These are phyloP conservation scores for Aspergillus asperescens DNA, from an alignment of 495 filamentous ascomycete genomes.

Conservation along the genomic window DNA sequence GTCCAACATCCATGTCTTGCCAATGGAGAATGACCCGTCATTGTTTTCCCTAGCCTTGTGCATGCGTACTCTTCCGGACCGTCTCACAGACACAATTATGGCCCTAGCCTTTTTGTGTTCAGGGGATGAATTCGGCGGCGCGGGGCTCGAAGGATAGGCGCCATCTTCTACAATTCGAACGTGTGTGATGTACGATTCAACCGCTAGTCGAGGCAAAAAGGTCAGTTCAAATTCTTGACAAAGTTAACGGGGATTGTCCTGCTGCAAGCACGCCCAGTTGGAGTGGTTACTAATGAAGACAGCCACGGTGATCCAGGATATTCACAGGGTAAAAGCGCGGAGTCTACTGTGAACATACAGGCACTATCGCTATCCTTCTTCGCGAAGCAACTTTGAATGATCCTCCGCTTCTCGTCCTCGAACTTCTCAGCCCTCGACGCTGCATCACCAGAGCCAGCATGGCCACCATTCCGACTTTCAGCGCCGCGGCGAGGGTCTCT, in stretches of 20 bases:
- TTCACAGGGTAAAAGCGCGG: background rate
- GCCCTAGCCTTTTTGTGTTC: constrained; percentile 82
- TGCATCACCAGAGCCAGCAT: constrained; percentile 24
- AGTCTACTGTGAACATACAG: constrained; percentile 46
- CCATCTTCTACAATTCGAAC: constrained; percentile 84
- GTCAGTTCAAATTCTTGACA: constrained; percentile 12
- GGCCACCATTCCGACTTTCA: constrained; percentile 30
- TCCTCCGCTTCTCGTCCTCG: constrained; percentile 91
- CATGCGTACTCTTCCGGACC: constrained; percentile 86
- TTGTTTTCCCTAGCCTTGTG: constrained; percentile 95
- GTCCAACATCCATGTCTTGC: constrained; percentile 95
- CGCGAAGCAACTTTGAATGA: constrained; percentile 84
- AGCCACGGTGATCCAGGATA: background rate
- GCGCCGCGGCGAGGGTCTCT: constrained; percentile 31
- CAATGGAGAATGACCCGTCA: constrained; percentile 92
- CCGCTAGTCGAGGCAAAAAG: constrained; percentile 45
- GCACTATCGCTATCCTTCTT: constrained; percentile 81
- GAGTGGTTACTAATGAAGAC: too few species aligned
- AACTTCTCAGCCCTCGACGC: constrained; percentile 79
- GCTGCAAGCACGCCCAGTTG: background rate
- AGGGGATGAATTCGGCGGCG: constrained; percentile 63
- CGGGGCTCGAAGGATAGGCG: constrained; percentile 74
- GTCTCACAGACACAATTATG: constrained; percentile 87
- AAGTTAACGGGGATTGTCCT: background rate
- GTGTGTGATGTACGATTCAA: constrained; percentile 97